Base-by-base conservation (phyloP, 768 basidiomycete genomes). In the Albatrellus ellisii region DNA sequence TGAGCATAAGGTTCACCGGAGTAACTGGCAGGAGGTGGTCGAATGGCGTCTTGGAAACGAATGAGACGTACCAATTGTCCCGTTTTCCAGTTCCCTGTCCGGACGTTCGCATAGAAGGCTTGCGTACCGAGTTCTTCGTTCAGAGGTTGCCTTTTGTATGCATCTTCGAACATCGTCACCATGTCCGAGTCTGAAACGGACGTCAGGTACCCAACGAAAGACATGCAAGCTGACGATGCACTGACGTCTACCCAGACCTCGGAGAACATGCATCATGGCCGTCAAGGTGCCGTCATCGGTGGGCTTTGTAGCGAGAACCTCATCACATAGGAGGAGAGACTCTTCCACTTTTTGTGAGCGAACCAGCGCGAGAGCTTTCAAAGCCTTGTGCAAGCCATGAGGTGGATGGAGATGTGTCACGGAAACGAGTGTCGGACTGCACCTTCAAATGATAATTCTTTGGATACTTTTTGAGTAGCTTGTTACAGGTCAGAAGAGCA, bases 271-370 rank as follows among this genome's bases (percentile, higher is more conserved):
- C 72, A 80, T 81, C 75, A 90, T 79, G 27, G 83, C 80, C 26
- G 75, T 76, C 39, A 90, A 66, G 4, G 79, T 74, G 4, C 69
- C 67, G 56, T 89, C 85, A 44, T 83, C 75, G 12, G 76, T 75
- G 1, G 82, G 77, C 55, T 81, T 85, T 35, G 66, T 57, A 5
- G 75, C 75, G 21, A 90, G 68, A 24, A 90, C 75, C 56, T 89
- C 83, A 50, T 90, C 86, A 52, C 82, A 86, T 7, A 89, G 58
- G 7, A 70, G 62, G 25, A 87, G 68, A 3, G 85, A 77, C 52
- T 90, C 87, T 51, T 90, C 88, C 21, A 86, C 75, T 60, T 89
- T 90, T 62, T 86, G 82, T 8, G 75, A 76, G 42, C 87, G 80
- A 39, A 86, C 77, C 3, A 89, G 71, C 4, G 87, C 87, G 42